phyloP scores from a whole-genome alignment of 2,329 filamentous ascomycete species.

The Scedosporium boydii region DNA sequence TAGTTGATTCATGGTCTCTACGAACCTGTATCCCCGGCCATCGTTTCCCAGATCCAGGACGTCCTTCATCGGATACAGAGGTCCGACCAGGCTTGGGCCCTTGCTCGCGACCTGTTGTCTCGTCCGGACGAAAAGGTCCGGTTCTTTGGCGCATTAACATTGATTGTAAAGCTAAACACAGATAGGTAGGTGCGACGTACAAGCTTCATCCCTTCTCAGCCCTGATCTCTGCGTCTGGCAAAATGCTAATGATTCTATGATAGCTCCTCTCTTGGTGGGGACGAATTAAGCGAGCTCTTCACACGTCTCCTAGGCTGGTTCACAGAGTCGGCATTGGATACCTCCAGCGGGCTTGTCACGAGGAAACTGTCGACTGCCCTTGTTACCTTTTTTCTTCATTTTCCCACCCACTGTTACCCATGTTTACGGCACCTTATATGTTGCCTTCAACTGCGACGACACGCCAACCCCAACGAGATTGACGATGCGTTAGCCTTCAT shows the following conservation, averaged over 20 bases:
- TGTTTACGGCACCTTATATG: conserved; percentile 53
- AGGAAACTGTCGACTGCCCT: conserved; percentile 71
- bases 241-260: background rate
- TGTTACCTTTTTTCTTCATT: conserved; percentile 65
- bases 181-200: conserved; percentile 50
- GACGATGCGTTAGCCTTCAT: background rate
- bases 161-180: conserved; percentile 91
- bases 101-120: conserved; percentile 67
- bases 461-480: background rate
- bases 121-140: conserved; percentile 65
- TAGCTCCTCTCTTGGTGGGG: conserved; percentile 41
- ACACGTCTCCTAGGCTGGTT: conserved; percentile 55
- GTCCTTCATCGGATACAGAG: conserved; percentile 71
- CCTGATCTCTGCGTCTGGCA: background rate
- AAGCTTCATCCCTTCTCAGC: background rate
- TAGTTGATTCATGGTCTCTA: conserved; percentile 45
- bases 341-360: conserved; percentile 50
- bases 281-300: conserved; percentile 50
- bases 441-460: conserved; percentile 24
- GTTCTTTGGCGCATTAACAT: conserved; percentile 88
- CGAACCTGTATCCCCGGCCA: conserved; percentile 37
- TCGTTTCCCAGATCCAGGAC: conserved; percentile 51
- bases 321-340: conserved; percentile 39
- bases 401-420: conserved; percentile 55
- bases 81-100: conserved; percentile 72